Evolutionary conservation across 352 stramenopile species (phyloP), one percentile per base, ranked within the genome.

Genomic region (Globisporangium middletonii): DNA sequence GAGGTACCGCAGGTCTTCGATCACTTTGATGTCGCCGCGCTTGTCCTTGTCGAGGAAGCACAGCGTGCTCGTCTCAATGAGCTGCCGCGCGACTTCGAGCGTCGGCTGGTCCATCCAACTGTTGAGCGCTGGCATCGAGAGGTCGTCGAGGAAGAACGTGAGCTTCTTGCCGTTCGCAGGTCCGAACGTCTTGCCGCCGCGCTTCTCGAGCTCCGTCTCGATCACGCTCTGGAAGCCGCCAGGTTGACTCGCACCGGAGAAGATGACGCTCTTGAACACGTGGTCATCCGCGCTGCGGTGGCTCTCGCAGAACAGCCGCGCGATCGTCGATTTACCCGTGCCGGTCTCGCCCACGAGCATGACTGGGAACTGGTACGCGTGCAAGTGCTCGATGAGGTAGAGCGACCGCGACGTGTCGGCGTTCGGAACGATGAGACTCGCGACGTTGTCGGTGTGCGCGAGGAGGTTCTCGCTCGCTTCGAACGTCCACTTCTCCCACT

Each of bases 11-110:
- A 92, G 51, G 11, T 88, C 81, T 44, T 92, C 80, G 45, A 91
- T 81, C 9, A 71, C 61, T 56, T 91, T 92, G 38, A 90, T 77
- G 54, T 94, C 80, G 2, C 84, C 84, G 15, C 80, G 75, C 66
- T 92, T 91, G 58, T 93, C 85, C 56, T 89, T 91, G 48, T 93
- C 83, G 0, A 94, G 70, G 56, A 94, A 94, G 60, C 79, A 90
- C 28, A 92, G 50, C 1, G 73, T 79, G 12, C 51, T 70, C 13
- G 77, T 88, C 46, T 91, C 83, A 2, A 92, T 71, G 18, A 93
- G 60, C 54, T 93, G 81, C 3, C 85, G 75, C 18, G 71, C 78
- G 3, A 92, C 71, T 63, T 94, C 85, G 7, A 93, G 71, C 7
- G 81, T 89, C 0, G 85, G 80, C 38, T 91, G 79, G 28, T 90